Evolutionary conservation across 768 basidiomycete genomes (phyloP).

Genomic region (Mycena leptocephala): DNA sequence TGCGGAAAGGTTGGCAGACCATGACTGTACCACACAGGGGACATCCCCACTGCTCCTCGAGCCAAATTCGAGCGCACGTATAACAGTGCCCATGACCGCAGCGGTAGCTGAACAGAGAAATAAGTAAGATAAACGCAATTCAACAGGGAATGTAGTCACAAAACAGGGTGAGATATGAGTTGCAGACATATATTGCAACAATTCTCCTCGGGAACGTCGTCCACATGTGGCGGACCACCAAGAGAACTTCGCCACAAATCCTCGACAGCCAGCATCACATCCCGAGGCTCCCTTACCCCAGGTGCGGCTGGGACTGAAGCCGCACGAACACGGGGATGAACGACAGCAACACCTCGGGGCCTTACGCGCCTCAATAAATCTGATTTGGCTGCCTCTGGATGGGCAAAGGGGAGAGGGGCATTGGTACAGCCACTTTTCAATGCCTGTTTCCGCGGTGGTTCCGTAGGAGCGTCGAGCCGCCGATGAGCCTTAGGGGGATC

Average conservation of each 20-base stretch:
- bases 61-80: background rate
- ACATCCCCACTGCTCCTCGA: background rate
- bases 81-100: background rate
- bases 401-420: no score
- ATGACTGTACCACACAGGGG: background rate
- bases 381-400: no score
- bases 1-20: background rate
- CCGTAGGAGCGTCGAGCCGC: no score
- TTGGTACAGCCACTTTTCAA: no score
- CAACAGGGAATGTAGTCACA: background rate
- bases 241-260: background rate
- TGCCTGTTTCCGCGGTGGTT: no score
- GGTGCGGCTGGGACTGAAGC: background rate
- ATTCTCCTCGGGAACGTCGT: background rate
- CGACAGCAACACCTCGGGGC: no score
- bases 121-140: background rate
- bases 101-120: background rate
- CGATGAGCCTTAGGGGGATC: no score
- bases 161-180: background rate
- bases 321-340: no score
- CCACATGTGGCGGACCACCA: no score
- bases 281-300: background rate
- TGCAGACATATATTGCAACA: background rate
- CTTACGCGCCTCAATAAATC: no score
- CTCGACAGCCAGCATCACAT: background rate